Conservation (phyloP, 1,284 basidiomycete species). For the Sanghuangporus baumii region DNA sequence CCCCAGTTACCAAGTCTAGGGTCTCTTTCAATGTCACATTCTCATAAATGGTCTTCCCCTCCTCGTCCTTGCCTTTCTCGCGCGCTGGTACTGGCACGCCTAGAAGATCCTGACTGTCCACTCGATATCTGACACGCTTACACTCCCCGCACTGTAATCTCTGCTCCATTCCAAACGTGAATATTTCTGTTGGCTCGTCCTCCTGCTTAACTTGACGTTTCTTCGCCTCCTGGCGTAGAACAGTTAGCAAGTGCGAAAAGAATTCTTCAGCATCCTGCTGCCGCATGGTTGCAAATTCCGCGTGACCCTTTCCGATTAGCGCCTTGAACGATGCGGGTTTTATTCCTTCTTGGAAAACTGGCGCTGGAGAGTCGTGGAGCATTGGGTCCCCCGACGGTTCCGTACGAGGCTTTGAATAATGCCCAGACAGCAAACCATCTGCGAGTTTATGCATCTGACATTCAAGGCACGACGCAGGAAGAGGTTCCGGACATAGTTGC, state of each 20-base stretch:
- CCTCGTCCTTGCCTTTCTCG: slow-evolving; percentile 46
- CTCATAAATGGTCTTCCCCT: slow-evolving; percentile 63
- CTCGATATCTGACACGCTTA: slow-evolving; percentile 82
- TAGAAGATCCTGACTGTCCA: slow-evolving; percentile 74
- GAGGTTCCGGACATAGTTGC: slow-evolving; percentile 55
- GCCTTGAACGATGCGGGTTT: slow-evolving; percentile 84
- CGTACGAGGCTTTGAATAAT: slow-evolving; percentile 71
- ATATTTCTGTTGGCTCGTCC: slow-evolving; percentile 66
- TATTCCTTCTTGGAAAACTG: slow-evolving; percentile 83
- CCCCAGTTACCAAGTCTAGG: slow-evolving; percentile 59
- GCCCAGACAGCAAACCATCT: slow-evolving; percentile 89
- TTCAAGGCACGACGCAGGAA: slow-evolving; percentile 85
- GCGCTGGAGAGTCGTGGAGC: slow-evolving; percentile 37
- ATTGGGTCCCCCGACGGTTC: slow-evolving; percentile 29
- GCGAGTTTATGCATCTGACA: slow-evolving; percentile 94
- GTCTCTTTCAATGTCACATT: slow-evolving; percentile 68
- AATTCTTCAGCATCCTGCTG: slow-evolving; percentile 99
- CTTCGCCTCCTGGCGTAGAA: slow-evolving; percentile 63
- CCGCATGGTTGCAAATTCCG: slow-evolving; percentile 94
- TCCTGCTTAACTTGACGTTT: slow-evolving; percentile 34
- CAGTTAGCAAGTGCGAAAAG: slow-evolving; percentile 73
- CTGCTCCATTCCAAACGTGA: slow-evolving; percentile 84
- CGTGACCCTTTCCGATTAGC: slow-evolving; percentile 88
- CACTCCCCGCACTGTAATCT: slow-evolving; percentile 81
- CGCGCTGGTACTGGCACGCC: slow-evolving; percentile 76